Base-by-base conservation (phyloP, 1,284 basidiomycete species). In the Mycena citricolor region DNA sequence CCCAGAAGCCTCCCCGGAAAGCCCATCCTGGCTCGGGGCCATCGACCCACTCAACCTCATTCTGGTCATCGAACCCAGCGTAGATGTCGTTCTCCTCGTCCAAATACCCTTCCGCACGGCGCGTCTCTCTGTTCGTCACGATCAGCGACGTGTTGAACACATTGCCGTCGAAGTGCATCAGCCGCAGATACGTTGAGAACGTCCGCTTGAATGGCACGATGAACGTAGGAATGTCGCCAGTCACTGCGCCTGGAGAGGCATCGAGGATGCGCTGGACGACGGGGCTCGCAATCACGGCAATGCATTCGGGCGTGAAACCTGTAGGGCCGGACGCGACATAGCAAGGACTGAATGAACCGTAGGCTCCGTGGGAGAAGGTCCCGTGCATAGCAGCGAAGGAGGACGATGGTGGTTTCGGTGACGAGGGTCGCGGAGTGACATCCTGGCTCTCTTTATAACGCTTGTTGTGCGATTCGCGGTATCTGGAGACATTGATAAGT, bases 1-100 rank as follows among this genome's bases (percentile, higher is more conserved):
- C 66, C 65, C 65, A 67, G 48, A 68, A 63, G 6, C 60, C 57
- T 1, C 64, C 62, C 39, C 55, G 61, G 35, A 68, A 65, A 14
- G 64, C 61, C 29, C 63, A 51, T 0, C 66, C 66, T 32, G 31
- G 20, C 17, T 52, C 54, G 2, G 35, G 44, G 4, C 42, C 55
- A 17, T 52, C 40, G 7, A 37, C 54, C 42, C 32, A 68, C 36
- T 68, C 67, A 8, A 63, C 63, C 26, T 63, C 63, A 44, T 61
- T 67, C 32, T 54, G 53, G 25, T 68, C 61, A 33, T 66, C 63
- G 11, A 68, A 49, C 8, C 61, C 62, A 13, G 57, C 50, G 7
- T 66, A 20, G 13, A 68, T 25, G 23, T 63, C 63, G 0, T 59
- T 61, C 4, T 54, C 51, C 17, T 54, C 40, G 12, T 43, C 29